Conservation (phyloP, 2,329 filamentous ascomycete species). For the Fusarium sp. region DNA sequence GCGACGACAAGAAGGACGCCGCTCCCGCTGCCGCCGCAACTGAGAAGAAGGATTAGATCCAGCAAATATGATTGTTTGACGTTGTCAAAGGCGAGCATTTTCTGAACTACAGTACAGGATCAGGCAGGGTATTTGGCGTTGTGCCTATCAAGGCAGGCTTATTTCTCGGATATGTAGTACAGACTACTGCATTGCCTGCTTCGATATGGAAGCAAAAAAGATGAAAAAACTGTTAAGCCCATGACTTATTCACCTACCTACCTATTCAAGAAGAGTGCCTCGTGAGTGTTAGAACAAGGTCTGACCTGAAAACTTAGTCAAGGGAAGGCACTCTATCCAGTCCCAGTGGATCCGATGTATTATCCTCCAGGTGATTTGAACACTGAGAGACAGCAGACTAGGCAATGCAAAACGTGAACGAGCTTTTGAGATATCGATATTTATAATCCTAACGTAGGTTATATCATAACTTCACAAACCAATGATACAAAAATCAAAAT, state of each 20-base stretch:
- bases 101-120: conserved; percentile 39
- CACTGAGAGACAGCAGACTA: not conserved
- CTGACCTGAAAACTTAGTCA: not conserved
- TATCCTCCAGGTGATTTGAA: not conserved
- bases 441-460: not conserved
- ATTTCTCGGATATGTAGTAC: conserved; percentile 37
- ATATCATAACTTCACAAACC: not conserved
- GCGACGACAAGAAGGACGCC: conserved; percentile 61
- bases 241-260: not conserved
- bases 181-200: conserved; percentile 36
- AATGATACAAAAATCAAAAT: not conserved
- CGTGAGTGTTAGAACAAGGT: not conserved
- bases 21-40: conserved; percentile 51
- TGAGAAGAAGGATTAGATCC: conserved; percentile 53
- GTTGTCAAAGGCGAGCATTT: conserved; percentile 33
- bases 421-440: not conserved
- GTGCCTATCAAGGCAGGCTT: conserved; percentile 34
- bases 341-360: not conserved
- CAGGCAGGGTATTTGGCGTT: conserved; percentile 42
- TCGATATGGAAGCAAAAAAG: conserved; percentile 41
- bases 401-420: not conserved
- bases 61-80: conserved; percentile 31
- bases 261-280: not conserved
- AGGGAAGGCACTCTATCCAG: not conserved
- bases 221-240: conserved; percentile 34